Base-by-base conservation (phyloP, 495 filamentous ascomycete species). In the Annulohypoxylon nitens region DNA sequence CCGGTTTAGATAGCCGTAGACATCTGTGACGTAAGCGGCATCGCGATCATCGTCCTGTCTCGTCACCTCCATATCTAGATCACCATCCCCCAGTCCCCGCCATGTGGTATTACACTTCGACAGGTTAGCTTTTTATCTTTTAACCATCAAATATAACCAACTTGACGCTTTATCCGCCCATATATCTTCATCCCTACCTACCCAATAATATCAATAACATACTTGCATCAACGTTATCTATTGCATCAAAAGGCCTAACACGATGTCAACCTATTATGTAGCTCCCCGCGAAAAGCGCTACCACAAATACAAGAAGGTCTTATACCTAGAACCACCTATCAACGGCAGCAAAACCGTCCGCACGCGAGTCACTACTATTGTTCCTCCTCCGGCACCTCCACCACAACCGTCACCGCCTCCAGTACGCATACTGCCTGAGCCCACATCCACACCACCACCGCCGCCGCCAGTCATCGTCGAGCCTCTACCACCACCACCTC, bases 261-360 rank as follows among this genome's bases (percentile, higher is more conserved):
- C 43, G 55, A 79, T 79, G 77, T 60, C 67, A 33, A 75, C 75
- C 64, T 75, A 75, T 51, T 77, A 77, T 20, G 63, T 63, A 75
- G 71, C 77, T 30, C 64, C 77, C 67, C 67, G 77, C 76, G 62
- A 79, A 47, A 76, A 71, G 72, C 45, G 74, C 63, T 70, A 76
- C 41, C 75, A 77, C 39, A 76, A 78, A 16, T 79, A 77, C 74
- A 85, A 84, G 70, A 85, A 84, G 58, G 78, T 81, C 18, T 79
- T 85, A 75, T 85, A 85, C 71, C 76, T 86, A 30, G 80, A 84
- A 67, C 83, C 81, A 8, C 81, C 81, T 25, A 73, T 62, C 37
- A 75, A 80, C 51, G 83, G 81, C 61, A 63, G 75, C 76, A 73
- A 74, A 20, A 79, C 78, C 18, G 75, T 82, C 58, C 83, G 81